phyloP scores from a whole-genome alignment of 2,329 filamentous ascomycete genomes.

The Thielaviopsis musarum region DNA sequence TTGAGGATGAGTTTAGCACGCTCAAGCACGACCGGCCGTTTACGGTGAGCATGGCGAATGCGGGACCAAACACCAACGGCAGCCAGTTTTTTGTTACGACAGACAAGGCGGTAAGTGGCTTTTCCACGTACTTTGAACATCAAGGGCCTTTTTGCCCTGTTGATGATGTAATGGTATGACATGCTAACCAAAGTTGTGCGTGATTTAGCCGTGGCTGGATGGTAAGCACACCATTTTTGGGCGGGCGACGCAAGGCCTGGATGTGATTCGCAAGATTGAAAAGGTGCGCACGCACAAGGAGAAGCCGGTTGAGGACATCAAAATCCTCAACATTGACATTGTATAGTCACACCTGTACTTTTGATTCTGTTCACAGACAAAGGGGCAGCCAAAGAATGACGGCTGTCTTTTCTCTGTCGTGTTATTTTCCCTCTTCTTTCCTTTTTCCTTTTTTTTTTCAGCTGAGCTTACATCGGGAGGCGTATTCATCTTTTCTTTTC shows the following conservation, averaged over 20 bases:
- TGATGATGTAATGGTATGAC: conserved; percentile 8
- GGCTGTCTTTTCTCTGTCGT: no score
- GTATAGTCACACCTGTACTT: conserved; percentile 19
- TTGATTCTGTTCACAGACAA: no score
- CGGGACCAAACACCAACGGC: conserved; percentile 85
- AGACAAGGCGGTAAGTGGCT: conserved; percentile 61
- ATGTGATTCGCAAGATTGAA: conserved; percentile 93
- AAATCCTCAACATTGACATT: conserved; percentile 76
- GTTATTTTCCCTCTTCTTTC: no score
- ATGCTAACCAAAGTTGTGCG: conserved; percentile 15
- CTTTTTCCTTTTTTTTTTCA: no score
- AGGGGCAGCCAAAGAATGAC: no score
- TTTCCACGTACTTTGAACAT: neutral
- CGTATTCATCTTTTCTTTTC: no score
- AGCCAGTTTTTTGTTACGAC: conserved; percentile 98
- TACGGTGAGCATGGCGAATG: conserved; percentile 95
- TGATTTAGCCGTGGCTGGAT: conserved; percentile 64
- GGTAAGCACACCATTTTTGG: conserved; percentile 95
- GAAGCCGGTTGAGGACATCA: conserved; percentile 92
- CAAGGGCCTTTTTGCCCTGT: neutral
- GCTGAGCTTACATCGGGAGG: no score
- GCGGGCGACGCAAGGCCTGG: conserved; percentile 71
- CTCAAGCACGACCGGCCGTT: conserved; percentile 92
- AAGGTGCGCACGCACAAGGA: conserved; percentile 75
- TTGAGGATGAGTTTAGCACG: conserved; percentile 83